Evolutionary conservation across 2,329 filamentous ascomycete genomes (phyloP), one percentile per base, ranked within the genome.

Genomic region (Cordyceps tenuipes): DNA sequence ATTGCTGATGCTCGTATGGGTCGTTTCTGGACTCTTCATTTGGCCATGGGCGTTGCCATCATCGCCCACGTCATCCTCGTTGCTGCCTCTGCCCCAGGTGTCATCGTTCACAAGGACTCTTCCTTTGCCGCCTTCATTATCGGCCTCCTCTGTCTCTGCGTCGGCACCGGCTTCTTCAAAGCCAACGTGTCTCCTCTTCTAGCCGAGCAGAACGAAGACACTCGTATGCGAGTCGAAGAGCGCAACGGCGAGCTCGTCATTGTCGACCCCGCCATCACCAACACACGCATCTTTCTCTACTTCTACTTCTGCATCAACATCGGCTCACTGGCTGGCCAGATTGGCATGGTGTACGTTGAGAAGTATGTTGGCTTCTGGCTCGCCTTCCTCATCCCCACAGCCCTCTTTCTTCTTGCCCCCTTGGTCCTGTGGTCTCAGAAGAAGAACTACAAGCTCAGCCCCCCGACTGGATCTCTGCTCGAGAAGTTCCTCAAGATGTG

Each of bases 101-200:
- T 88, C 52, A 85, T 91, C 51, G 73, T 81, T 49, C 73, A 82
- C 63, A 73, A 75, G 41, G 79, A 84, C 17, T 76, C 78, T 13
- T 77, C 86, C 0, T 82, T 90, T 50, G 86, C 77, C 1, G 84
- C 82, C 56, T 88, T 90, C 66, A 80, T 91, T 68, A 82, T 91
- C 68, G 87, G 87, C n/a, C 74, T 80, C 36, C 67, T 80, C 39
- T 68, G 69, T 26, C 76, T 81, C 44, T 78, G 78, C 64, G 71
- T 90, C 34, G 89, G 89, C 48, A 90, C 88, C 1, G 89, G 89
- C 63, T 87, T 89, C 67, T 91, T 92, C 82, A 93, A 92, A 77
- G 83, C 86, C 64, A 92, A 92, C 68, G 88, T 92, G 48, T 85
- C 86, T 0, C 85, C 87, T 0, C 75, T 90, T 19, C 82, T 90